Evolutionary conservation across 139 green algal genomes (phyloP).

Genomic region (Micractinium conductrix): DNA sequence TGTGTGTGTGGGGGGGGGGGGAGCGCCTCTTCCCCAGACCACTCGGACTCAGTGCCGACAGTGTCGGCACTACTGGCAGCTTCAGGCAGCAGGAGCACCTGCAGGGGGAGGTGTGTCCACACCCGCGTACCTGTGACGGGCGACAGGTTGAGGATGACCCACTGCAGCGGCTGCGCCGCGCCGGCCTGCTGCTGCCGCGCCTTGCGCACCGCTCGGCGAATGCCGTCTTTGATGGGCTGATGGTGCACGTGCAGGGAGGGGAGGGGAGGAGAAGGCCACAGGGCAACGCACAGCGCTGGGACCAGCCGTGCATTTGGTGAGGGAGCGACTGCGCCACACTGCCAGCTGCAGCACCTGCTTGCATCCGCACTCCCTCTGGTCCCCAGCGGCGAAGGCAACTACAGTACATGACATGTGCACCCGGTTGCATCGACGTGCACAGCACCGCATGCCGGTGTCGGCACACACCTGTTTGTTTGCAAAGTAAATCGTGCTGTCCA

Average conservation of each 20-base stretch:
- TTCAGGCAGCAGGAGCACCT: neutral
- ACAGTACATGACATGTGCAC: neutral
- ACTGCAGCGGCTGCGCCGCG: too few species aligned
- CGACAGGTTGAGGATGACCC: slow-evolving; percentile 84
- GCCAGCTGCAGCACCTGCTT: neutral
- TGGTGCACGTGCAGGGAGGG: slow-evolving; percentile 51
- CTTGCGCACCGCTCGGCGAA: neutral
- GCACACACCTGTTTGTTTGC: slow-evolving; percentile 66
- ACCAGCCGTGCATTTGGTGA: neutral
- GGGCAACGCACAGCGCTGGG: neutral
- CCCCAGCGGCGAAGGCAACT: neutral
- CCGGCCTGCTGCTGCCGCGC: neutral
- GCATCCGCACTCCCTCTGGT: neutral
- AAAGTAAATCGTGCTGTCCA: slow-evolving; percentile 72
- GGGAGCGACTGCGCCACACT: neutral
- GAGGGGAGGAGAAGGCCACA: neutral
- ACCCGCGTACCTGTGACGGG: neutral
- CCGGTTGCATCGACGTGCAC: neutral
- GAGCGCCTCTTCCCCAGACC: too few species aligned
- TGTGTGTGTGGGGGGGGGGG: too few species aligned
- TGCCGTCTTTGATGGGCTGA: slow-evolving; percentile 41
- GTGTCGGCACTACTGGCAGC: too few species aligned
- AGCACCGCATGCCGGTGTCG: too few species aligned
- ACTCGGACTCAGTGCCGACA: too few species aligned
- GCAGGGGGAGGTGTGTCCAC: too few species aligned